Evolutionary conservation across 148 eudicot species (phyloP).

Genomic region (Camellia lanceoleosa): DNA sequence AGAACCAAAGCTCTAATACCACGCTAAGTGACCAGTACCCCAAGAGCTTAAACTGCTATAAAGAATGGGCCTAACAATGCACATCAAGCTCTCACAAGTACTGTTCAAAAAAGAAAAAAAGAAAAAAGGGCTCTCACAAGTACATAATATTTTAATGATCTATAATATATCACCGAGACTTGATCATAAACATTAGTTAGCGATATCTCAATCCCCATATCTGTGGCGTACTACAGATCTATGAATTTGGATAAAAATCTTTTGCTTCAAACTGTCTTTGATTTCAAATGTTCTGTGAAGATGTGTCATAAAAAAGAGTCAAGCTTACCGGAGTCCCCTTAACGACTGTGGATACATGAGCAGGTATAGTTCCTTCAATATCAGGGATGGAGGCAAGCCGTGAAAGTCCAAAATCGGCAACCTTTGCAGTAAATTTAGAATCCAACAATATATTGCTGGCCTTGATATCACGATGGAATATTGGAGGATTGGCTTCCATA

Average conservation of each 20-base stretch:
- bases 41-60: neutral
- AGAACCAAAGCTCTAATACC: neutral
- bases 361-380: constrained; percentile 51
- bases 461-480: constrained; percentile 88
- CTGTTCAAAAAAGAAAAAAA: too few relatives aligned
- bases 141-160: neutral
- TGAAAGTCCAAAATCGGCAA: constrained; percentile 93
- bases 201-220: neutral
- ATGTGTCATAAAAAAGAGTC: too few relatives aligned
- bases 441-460: constrained; percentile 83
- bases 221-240: neutral
- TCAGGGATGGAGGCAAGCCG: constrained; percentile 84
- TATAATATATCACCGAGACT: neutral
- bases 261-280: neutral
- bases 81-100: neutral
- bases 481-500: constrained; percentile 91
- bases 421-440: constrained; percentile 64
- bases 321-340: constrained; percentile 81
- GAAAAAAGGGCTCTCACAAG: neutral
- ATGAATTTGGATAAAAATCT: neutral
- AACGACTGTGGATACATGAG: constrained; percentile 79
- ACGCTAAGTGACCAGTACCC: neutral
- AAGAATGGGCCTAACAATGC: neutral
- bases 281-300: neutral
- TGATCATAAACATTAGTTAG: neutral